These are phyloP conservation scores for Arthrobotrys iridis DNA, from an alignment of 2,329 filamentous ascomycete species.

Conservation along the genomic window DNA sequence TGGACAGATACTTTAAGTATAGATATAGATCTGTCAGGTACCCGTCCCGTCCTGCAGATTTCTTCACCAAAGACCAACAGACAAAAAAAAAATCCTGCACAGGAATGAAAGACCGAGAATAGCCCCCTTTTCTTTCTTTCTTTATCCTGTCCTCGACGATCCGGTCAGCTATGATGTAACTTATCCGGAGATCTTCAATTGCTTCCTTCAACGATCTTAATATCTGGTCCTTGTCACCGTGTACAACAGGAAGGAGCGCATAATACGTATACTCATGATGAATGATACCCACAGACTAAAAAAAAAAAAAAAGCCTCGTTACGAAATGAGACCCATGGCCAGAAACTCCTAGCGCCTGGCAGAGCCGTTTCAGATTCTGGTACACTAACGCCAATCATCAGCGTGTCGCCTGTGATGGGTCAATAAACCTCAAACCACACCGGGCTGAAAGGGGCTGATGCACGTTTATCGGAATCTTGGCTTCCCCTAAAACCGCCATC, in stretches of 20 bases:
- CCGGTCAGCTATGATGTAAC: conserved; percentile 5
- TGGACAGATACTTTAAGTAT: no score
- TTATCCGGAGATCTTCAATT: conserved; percentile 17
- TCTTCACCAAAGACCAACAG: not conserved
- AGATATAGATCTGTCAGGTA: no score
- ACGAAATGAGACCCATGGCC: not conserved
- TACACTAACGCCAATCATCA: conserved; percentile 16
- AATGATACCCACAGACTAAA: no score
- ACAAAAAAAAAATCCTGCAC: not conserved
- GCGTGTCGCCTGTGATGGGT: conserved; percentile 12
- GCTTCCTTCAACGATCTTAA: no score
- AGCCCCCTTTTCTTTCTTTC: not conserved
- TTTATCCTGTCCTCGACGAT: not conserved
- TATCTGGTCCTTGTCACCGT: not conserved
- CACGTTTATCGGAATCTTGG: no score
- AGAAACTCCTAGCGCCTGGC: conserved; percentile 1
- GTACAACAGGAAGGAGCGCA: conserved; percentile 6
- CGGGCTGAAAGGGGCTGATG: conserved; percentile 3
- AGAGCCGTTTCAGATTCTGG: conserved; percentile 15
- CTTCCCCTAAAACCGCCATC: no score
- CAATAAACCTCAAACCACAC: conserved; percentile 17
- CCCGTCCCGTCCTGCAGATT: not conserved
- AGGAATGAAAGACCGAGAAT: conserved; percentile 3
- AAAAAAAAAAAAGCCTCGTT: not conserved
- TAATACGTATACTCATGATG: not conserved